phyloP scores from a whole-genome alignment of 2,329 filamentous ascomycete genomes.

The Cladosporium sp. region DNA sequence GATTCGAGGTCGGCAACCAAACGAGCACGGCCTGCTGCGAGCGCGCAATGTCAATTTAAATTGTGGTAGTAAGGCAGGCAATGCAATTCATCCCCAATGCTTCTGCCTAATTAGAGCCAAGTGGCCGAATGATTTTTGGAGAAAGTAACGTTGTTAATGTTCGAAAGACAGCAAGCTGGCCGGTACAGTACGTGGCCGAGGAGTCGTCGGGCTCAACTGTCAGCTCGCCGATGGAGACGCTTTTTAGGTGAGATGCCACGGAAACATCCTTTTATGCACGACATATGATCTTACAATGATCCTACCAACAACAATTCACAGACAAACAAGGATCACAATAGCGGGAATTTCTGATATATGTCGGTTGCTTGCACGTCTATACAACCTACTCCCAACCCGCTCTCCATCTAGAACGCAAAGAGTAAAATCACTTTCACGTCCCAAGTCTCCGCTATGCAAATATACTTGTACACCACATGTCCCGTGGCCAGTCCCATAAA shows the following conservation, averaged over 20 bases:
- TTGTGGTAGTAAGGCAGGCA: not conserved
- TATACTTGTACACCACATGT: slow-evolving; percentile 13
- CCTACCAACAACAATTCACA: not conserved
- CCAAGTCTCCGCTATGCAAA: slow-evolving; percentile 17
- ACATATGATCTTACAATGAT: not conserved
- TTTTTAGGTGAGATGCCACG: not conserved
- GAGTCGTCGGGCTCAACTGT: not conserved
- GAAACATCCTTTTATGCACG: not conserved
- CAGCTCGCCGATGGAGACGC: not conserved
- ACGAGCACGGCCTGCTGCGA: slow-evolving; percentile 1
- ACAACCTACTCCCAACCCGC: slow-evolving; percentile 11
- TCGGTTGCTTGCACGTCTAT: slow-evolving; percentile 15
- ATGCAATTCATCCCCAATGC: slow-evolving; percentile 3
- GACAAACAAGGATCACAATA: not conserved
- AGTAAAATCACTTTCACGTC: not conserved
- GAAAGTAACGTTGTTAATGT: not conserved
- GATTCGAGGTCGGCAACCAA: not conserved
- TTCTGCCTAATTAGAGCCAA: not conserved
- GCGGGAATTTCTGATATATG: not conserved
- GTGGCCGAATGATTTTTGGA: not conserved
- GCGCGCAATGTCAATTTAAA: not conserved
- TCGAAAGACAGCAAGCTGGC: not conserved
- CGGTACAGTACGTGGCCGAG: not conserved
- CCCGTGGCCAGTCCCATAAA: slow-evolving; percentile 2
- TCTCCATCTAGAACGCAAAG: not conserved